Evolutionary conservation across 345 rosid species (phyloP), one percentile per base, ranked within the genome.

Genomic region (Salix brachista): DNA sequence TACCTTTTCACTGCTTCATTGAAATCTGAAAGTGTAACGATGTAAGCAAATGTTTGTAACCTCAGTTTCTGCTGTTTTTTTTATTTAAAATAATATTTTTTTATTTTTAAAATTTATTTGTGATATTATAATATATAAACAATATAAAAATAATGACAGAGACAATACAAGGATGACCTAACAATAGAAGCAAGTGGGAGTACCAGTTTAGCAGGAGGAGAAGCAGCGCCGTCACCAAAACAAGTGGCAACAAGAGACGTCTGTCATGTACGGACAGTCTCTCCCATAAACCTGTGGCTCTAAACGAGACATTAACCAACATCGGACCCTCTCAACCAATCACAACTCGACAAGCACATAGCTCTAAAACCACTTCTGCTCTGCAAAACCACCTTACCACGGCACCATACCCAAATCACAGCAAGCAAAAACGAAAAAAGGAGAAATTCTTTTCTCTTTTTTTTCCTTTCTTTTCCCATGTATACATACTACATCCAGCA

Each of bases 281-380:
- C 12, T 69, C 41, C 36, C 16, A 19, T 2, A 3, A 78, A 67
- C 69, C 56, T 64, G 86, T 71, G 85, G 83, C 81, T 69, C 68
- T 62, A 76, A 3, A 56, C 26, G 62, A 56, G 26, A 56, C 26
- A 1, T 56, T 4, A 56, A 17, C 65, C 4, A 71, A 71, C 39
- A 12, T 30, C 54, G 14, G 37, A 21, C 67, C 44, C 44, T 23
- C 26, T 32, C 41, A 30, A 1, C 88, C 88, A 77, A 84, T 83
- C 76, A 28, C 16, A 23, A 7, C 25, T 80, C 83, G 87, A 86
- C 88, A 87, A 9, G 67, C 80, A 28, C 71, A n/a, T 18, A 0
- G 9, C 61, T 37, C 2, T 3, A 26, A 48, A 67, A 46, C 32
- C 30, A 21, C 44, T 18, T 19, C 16, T n/a, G 54, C 12, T 76